Evolutionary conservation across 805 yeast species (phyloP).

Genomic region (Ogataea methylovora): DNA sequence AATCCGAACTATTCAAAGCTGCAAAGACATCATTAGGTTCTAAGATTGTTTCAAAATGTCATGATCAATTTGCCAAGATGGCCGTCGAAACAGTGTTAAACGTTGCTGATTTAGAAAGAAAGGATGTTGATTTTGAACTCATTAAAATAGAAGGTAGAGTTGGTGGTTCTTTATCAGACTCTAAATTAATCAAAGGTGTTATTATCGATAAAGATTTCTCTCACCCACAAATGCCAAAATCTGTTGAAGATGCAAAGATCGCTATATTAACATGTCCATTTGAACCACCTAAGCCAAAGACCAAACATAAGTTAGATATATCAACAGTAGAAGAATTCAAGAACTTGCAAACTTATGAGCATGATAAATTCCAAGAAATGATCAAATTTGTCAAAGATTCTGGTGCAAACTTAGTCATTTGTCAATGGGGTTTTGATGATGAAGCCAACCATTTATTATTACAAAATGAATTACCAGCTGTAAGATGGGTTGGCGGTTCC

Average conservation of each 20-base stretch:
- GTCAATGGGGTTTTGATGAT: conserved; percentile 99
- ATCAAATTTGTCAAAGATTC: conserved; percentile 75
- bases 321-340: conserved; percentile 91
- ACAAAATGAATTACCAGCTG: conserved; percentile 87
- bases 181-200: conserved; percentile 82
- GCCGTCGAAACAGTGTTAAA: conserved; percentile 94
- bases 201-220: conserved; percentile 93
- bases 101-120: conserved; percentile 86
- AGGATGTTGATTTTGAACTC: conserved; percentile 94
- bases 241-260: conserved; percentile 69
- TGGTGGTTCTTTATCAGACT: conserved; percentile 89
- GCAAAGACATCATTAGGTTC: conserved; percentile 94
- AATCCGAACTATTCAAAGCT: conserved; percentile 70
- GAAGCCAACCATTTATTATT: conserved; percentile 92
- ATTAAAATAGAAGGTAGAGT: conserved; percentile 93
- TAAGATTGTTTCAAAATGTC: conserved; percentile 89
- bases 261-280: conserved; percentile 98
- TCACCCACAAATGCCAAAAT: conserved; percentile 96
- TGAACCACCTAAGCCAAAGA: conserved; percentile 99
- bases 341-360: conserved; percentile 87
- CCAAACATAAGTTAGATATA: conserved; percentile 94
- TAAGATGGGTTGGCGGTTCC: conserved; percentile 98
- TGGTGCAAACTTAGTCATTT: conserved; percentile 93
- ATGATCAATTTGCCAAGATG: conserved; percentile 90
- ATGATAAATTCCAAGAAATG: conserved; percentile 85